Percentiles rank a stretch among this genome's conserved stretches.
Conservation (phyloP, 2,329 filamentous ascomycete species). For the Metarhizium anisopliae region DNA sequence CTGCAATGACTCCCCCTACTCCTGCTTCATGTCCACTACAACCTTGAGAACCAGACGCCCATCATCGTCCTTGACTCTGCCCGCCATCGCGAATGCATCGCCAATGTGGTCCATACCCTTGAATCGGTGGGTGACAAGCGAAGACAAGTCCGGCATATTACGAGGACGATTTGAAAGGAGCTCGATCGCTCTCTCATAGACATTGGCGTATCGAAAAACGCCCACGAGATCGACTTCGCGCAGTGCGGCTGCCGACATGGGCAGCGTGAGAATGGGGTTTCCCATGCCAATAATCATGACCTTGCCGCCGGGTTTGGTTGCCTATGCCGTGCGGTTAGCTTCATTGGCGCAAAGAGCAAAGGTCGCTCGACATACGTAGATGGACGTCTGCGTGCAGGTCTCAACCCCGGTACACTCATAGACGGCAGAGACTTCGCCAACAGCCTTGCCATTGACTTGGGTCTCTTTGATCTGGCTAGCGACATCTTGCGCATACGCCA, state of each 20-base stretch:
- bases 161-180: slow-evolving; percentile 38
- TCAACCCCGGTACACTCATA: slow-evolving; percentile 78
- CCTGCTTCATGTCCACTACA: slow-evolving; percentile 40
- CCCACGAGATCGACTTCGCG: slow-evolving; percentile 64
- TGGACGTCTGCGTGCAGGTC: slow-evolving; percentile 63
- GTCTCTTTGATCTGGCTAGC: slow-evolving; percentile 33
- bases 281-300: slow-evolving; percentile 68
- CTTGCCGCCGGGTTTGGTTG: slow-evolving; percentile 57
- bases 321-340: slow-evolving; percentile 20
- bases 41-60: slow-evolving; percentile 70
- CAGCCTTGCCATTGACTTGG: slow-evolving; percentile 30
- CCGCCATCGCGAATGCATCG: slow-evolving; percentile 67
- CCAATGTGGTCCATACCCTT: slow-evolving; percentile 52
- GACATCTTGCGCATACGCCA: slow-evolving; percentile 40
- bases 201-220: slow-evolving; percentile 67
- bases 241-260: slow-evolving; percentile 58
- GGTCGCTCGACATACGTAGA: slow-evolving; percentile 43
- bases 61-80: slow-evolving; percentile 57
- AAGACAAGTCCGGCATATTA: slow-evolving; percentile 53
- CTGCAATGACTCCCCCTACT: neutral
- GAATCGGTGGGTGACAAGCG: slow-evolving; percentile 63
- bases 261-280: slow-evolving; percentile 59
- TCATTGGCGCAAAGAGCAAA: neutral
- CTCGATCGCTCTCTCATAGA: slow-evolving; percentile 51
- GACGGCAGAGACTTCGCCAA: slow-evolving; percentile 57